A percentile compares a stretch with the other conserved stretches of the same genome.
These are phyloP conservation scores for bread wheat (Triticum aestivum) DNA, from an alignment of 176 grass and related monocot species.

Conservation along the genomic window DNA sequence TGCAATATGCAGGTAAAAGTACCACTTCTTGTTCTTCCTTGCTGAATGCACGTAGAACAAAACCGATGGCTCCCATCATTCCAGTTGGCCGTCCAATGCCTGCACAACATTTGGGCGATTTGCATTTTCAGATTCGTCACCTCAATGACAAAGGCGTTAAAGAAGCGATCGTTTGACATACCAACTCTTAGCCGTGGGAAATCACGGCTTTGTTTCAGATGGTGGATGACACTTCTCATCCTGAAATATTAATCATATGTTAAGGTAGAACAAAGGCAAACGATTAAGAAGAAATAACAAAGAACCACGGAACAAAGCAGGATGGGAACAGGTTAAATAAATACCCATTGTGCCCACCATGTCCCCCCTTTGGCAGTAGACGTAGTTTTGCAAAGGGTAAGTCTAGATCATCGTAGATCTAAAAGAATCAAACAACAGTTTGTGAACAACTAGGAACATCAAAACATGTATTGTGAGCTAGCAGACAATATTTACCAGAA, in stretches of 20 bases:
- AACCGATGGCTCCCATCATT: slow-evolving; percentile 79
- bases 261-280: background rate
- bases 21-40: slow-evolving; percentile 85
- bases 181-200: slow-evolving; percentile 88
- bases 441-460: background rate
- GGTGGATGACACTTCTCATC: slow-evolving; percentile 87
- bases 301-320: background rate
- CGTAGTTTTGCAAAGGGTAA: slow-evolving; percentile 86
- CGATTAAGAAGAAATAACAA: background rate
- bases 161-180: background rate
- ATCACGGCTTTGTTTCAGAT: slow-evolving; percentile 79
- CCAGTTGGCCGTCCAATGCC: slow-evolving; percentile 87
- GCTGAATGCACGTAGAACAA: slow-evolving; percentile 76
- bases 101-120: background rate
- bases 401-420: slow-evolving; percentile 94
- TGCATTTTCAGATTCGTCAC: background rate
- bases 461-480: background rate
- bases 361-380: slow-evolving; percentile 84
- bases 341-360: slow-evolving; percentile 93
- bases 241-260: slow-evolving; percentile 27
- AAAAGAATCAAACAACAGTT: slow-evolving; percentile 24
- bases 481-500: slow-evolving; percentile 58
- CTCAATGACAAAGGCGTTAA: background rate
- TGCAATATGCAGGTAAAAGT: background rate
- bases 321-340: slow-evolving; percentile 2